Percentiles rank a stretch among this genome's conserved stretches.
Evolutionary conservation across 2,329 filamentous ascomycete genomes (phyloP).

Genomic region (Fusarium praegraminearum): DNA sequence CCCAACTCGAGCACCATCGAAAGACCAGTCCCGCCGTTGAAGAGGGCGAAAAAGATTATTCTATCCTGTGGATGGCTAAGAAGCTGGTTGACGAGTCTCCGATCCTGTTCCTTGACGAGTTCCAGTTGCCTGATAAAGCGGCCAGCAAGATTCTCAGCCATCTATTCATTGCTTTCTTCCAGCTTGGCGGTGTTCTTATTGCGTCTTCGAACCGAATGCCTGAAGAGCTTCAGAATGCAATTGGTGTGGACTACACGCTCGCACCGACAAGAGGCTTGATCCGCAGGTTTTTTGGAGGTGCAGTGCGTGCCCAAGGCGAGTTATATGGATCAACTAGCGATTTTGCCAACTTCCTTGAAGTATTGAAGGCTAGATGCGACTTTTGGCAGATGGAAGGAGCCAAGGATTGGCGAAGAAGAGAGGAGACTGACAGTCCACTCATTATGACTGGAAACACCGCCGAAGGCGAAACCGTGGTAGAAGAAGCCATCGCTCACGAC

Average conservation of each 20-base stretch:
- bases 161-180: slow-evolving; percentile 83
- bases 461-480: background rate
- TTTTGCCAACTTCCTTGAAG: slow-evolving; percentile 80
- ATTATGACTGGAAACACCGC: background rate
- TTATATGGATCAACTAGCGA: slow-evolving; percentile 74
- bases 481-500: slow-evolving; percentile 14
- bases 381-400: slow-evolving; percentile 86
- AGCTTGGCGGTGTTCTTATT: slow-evolving; percentile 82
- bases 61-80: slow-evolving; percentile 78
- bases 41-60: slow-evolving; percentile 64
- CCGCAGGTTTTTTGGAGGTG: slow-evolving; percentile 60
- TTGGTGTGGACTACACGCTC: slow-evolving; percentile 74
- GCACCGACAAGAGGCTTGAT: slow-evolving; percentile 66
- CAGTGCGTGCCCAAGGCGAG: slow-evolving; percentile 56
- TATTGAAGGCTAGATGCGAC: slow-evolving; percentile 81
- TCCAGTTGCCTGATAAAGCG: slow-evolving; percentile 83
- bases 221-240: slow-evolving; percentile 81
- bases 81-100: slow-evolving; percentile 81
- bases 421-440: slow-evolving; percentile 50
- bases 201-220: slow-evolving; percentile 88
- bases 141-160: slow-evolving; percentile 84
- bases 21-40: slow-evolving; percentile 47
- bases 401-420: slow-evolving; percentile 75
- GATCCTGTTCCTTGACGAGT: slow-evolving; percentile 85
- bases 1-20: slow-evolving; percentile 76